Evolutionary conservation across 768 basidiomycete genomes (phyloP), one percentile per base, ranked within the genome.

Genomic region (Podaxis rugospora): DNA sequence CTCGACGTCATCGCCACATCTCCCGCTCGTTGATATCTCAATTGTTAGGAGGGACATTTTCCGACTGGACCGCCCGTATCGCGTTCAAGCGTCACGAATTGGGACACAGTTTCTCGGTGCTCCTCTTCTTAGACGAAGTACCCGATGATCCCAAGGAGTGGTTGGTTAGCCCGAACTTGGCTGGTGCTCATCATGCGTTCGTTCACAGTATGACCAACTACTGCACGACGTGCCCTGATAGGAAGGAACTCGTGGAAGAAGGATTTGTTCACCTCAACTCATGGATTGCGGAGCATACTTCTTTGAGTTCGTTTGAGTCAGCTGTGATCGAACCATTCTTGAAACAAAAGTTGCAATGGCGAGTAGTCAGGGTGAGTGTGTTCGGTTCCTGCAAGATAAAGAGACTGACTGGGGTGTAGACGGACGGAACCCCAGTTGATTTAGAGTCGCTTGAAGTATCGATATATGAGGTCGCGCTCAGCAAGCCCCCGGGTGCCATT

Each of bases 71-170:
- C 0, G 78, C 70, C 5, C 75, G 78, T 40, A 70, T 82, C 50
- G 68, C 69, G 21, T 67, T 74, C 66, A 74, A 78, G 68, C 77
- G 80, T 62, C 77, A 71, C 66, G 80, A 76, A 59, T 63, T 81
- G 28, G 76, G 75, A 1, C 55, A 69, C 5, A 78, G 77, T 67
- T 83, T 79, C 66, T 68, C 70, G n/a, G 71, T 83, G 27, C 66
- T 78, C n/a, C 62, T 84, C 54, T 83, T 83, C 77, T 68, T 84
- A 4, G 82, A 80, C 1, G 62, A 61, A 3, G 75, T 76, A 16
- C 76, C 76, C 13, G 70, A 67, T 18, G 72, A 81, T 56, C 68
- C 74, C 3, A 60, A 62, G 11, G 63, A 76, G 16, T 82, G 80
- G 80, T 69, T 65, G 47, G 59, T 65, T 5, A 67, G 70, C 61